Evolutionary conservation across 1,284 basidiomycete species (phyloP).

Genomic region (Ganoderma sinense): DNA sequence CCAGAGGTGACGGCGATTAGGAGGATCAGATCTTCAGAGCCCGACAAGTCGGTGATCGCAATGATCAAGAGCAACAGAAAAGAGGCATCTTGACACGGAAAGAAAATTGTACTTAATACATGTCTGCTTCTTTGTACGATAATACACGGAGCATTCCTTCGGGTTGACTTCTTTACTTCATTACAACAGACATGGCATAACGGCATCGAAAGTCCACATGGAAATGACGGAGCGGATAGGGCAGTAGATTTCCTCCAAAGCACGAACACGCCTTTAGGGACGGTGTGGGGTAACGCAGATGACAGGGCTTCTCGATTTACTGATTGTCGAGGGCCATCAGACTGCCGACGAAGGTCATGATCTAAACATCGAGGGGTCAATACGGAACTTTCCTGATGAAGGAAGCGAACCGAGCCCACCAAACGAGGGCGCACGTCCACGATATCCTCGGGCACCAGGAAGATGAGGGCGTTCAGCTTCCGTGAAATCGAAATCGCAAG

Average conservation of each 20-base stretch:
- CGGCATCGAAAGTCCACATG: slow-evolving; percentile 18
- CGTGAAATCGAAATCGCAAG: slow-evolving; percentile 97
- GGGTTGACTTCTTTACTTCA: slow-evolving; percentile 16
- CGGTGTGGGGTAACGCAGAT: neutral
- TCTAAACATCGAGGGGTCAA: slow-evolving; percentile 34
- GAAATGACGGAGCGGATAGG: neutral
- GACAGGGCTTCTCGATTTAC: slow-evolving; percentile 2
- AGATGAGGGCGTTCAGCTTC: slow-evolving; percentile 97
- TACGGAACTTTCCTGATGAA: too few relatives aligned
- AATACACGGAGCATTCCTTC: slow-evolving; percentile 22
- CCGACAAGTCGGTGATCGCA: neutral
- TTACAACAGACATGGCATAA: slow-evolving; percentile 16
- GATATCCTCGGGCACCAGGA: slow-evolving; percentile 97
- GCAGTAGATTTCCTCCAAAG: neutral
- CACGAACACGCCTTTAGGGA: neutral
- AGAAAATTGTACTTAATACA: slow-evolving; percentile 25
- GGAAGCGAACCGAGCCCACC: slow-evolving; percentile 53
- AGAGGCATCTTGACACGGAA: neutral
- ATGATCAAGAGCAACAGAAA: neutral
- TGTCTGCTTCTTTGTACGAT: slow-evolving; percentile 20
- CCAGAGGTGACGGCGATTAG: neutral
- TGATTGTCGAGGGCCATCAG: slow-evolving; percentile 44
- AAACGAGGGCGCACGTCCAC: slow-evolving; percentile 87
- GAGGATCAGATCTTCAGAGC: neutral
- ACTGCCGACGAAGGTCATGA: slow-evolving; percentile 63